Evolutionary conservation across 2,329 filamentous ascomycete species (phyloP).

Genomic region (Aspergillus arachidicola): DNA sequence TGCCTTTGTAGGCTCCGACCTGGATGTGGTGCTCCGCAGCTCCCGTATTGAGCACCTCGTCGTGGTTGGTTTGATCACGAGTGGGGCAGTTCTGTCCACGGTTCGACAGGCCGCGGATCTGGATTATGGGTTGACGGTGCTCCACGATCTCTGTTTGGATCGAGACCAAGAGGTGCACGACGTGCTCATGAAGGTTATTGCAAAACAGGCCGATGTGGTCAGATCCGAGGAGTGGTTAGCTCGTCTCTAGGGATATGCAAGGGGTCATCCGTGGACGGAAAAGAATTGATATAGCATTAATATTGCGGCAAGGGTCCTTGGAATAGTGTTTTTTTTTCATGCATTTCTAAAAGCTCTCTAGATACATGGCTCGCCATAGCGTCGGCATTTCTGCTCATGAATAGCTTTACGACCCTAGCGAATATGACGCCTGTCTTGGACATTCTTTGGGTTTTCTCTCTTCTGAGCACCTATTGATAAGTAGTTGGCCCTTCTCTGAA

Average conservation of each 20-base stretch:
- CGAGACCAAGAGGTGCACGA: conserved; percentile 35
- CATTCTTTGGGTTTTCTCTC: background rate
- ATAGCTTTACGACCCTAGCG: background rate
- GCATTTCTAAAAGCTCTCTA: background rate
- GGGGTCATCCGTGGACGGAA: background rate
- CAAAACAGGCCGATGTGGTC: conserved; percentile 31
- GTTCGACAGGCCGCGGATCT: conserved; percentile 39
- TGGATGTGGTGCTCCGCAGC: conserved; percentile 39
- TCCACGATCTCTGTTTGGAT: conserved; percentile 42
- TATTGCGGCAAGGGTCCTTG: background rate
- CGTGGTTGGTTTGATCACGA: conserved; percentile 38
- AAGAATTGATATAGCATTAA: background rate
- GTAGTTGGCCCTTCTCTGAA: background rate
- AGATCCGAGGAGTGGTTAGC: conserved; percentile 32
- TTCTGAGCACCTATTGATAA: background rate
- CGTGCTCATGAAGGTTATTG: conserved; percentile 37
- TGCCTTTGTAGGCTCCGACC: conserved; percentile 37
- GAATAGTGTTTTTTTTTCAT: no score
- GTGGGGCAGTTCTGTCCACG: conserved; percentile 43
- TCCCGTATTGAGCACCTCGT: conserved; percentile 31
- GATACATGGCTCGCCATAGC: background rate
- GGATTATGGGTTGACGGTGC: conserved; percentile 38
- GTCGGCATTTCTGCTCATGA: background rate
- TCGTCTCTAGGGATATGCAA: background rate
- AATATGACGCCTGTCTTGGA: background rate